These are phyloP conservation scores for Triticum dicoccoides DNA, from an alignment of 176 grass and related monocot species.

Conservation along the genomic window DNA sequence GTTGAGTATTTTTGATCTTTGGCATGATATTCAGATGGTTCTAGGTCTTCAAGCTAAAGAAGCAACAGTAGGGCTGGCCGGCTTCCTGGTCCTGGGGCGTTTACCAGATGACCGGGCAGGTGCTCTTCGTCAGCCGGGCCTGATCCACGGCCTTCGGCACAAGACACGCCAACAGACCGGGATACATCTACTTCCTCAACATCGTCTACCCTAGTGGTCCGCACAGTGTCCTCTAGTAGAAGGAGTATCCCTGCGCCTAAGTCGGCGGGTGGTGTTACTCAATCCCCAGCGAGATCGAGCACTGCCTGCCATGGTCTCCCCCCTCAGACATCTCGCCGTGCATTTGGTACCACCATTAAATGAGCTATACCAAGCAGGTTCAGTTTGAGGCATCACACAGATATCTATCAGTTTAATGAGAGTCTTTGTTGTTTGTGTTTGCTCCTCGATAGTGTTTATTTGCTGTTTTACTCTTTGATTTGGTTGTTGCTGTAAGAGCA, in stretches of 20 bases:
- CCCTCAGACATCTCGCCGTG: not conserved
- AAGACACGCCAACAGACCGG: not conserved
- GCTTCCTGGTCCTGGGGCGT: too few species aligned
- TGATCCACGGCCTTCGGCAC: not conserved
- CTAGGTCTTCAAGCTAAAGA: not conserved
- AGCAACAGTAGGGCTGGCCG: too few species aligned
- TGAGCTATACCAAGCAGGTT: too few species aligned
- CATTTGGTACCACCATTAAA: not conserved
- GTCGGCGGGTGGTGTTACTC: not conserved
- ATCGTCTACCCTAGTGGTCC: not conserved
- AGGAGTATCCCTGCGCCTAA: not conserved
- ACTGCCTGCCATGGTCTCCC: not conserved
- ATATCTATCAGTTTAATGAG: too few species aligned
- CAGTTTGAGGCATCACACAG: too few species aligned
- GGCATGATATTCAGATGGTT: not conserved
- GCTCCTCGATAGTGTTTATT: too few species aligned
- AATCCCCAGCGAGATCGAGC: not conserved
- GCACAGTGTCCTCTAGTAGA: not conserved
- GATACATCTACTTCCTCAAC: conserved; percentile 19
- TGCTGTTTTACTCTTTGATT: too few species aligned
- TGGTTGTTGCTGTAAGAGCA: too few species aligned
- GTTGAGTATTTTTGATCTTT: too few species aligned
- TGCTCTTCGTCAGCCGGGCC: conserved; percentile 15
- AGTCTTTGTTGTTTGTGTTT: too few species aligned
- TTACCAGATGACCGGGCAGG: not conserved